Base-by-base conservation (phyloP, 352 stramenopile species). In the Blastocystis sp. region DNA sequence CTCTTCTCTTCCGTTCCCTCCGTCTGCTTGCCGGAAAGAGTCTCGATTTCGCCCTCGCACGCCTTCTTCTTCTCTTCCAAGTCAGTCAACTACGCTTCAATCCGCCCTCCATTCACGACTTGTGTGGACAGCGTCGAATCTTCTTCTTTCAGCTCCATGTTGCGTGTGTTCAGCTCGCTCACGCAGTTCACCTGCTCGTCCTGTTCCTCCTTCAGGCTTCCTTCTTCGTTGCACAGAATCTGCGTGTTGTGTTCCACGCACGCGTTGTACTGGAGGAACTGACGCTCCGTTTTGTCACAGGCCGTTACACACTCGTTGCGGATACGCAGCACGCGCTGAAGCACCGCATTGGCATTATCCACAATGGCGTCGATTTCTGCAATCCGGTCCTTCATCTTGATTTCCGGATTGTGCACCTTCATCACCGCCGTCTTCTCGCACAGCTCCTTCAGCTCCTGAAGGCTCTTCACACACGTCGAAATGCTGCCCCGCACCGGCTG, bases 151-250 rank as follows among this genome's bases (percentile, higher is more conserved):
- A 94, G 81, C 53, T 93, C 89, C 71, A 93, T 92, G 87, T 93
- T 93, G n/a, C 94, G 91, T 7, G 90, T 89, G 65, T 95, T 92
- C 65, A 95, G 90, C 9, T 92, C 91, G 62, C 94, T 93, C 1
- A 91, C 91, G 34, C 91, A 89, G 28, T 89, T 89, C 19, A 94
- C 92, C 11, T 91, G 90, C 56, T 91, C 53, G 19, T 41, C 10
- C n/a, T 84, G 17, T 17, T 67, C 19, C 38, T 53, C 56, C 53
- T 69, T 19, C 48, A 84, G 21, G 1, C 19, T 38, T 28, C 14
- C 21, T 19, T 84, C 34, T 45, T 66, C 52, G 3, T 84, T 19
- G 5, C 19, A 38, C 0, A 28, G 34, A 21, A 84, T 59, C 23
- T 84, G 52, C n/a, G 41, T 45, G 53, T 84, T 84, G 61, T 84